phyloP scores from a whole-genome alignment of 1,284 basidiomycete genomes.

The Anthracocystis walkeri region DNA sequence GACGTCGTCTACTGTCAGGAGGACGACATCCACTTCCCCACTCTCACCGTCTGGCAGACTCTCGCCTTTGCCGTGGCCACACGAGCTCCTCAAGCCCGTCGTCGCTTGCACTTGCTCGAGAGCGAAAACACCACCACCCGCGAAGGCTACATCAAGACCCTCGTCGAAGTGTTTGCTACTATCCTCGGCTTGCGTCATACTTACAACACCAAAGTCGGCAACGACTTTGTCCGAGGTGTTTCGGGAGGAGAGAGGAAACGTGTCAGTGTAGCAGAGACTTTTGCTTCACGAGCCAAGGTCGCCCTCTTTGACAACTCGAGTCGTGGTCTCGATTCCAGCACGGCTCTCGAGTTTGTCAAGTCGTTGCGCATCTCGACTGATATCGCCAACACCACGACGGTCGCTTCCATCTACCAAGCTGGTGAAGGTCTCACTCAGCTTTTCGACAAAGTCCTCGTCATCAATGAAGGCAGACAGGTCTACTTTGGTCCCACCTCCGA shows the following conservation, averaged over 20 bases:
- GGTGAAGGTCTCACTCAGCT: conserved; percentile 59
- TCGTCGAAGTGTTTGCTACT: conserved; percentile 58
- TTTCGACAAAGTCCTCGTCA: conserved; percentile 64
- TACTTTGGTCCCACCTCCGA: conserved; percentile 59
- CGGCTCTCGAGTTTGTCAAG: conserved; percentile 62
- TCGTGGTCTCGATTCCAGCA: conserved; percentile 61
- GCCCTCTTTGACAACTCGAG: conserved; percentile 62
- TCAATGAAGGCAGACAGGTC: conserved; percentile 66
- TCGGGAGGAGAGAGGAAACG: conserved; percentile 72
- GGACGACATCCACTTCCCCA: conserved; percentile 58
- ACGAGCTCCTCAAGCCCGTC: conserved; percentile 52
- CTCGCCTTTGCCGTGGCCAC: conserved; percentile 60
- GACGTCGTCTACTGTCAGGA: conserved; percentile 59
- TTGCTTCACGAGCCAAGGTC: conserved; percentile 69
- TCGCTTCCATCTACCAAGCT: conserved; percentile 63
- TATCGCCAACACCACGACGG: conserved; percentile 41
- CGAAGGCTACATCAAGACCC: conserved; percentile 41
- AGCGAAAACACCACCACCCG: conserved; percentile 33
- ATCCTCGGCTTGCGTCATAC: conserved; percentile 62
- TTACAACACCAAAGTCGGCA: conserved; percentile 69
- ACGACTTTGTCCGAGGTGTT: conserved; percentile 59
- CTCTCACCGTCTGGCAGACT: conserved; percentile 57
- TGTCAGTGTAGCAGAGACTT: conserved; percentile 61
- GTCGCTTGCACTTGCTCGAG: conserved; percentile 34
- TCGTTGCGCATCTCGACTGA: conserved; percentile 60